Evolutionary conservation across 2,329 filamentous ascomycete species (phyloP).

Genomic region (Pseudocercospora fijiensis): DNA sequence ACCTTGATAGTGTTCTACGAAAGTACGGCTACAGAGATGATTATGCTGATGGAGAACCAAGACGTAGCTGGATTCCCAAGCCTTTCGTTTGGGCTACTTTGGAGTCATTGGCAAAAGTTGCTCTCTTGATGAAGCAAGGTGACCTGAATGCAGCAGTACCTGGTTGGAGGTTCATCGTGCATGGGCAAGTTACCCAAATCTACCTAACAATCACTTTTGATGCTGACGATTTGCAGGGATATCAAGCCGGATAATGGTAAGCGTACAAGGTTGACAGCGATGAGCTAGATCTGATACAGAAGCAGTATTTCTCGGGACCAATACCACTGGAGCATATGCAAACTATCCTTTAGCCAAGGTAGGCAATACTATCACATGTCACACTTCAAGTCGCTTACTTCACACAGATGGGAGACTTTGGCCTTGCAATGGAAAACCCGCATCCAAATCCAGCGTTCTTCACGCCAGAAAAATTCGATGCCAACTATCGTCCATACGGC

Average conservation of each 20-base stretch:
- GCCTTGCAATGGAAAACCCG: not conserved
- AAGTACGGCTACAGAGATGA: not conserved
- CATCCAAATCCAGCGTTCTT: not conserved
- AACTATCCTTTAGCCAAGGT: not conserved
- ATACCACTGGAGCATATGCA: not conserved
- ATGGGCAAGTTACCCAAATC: not conserved
- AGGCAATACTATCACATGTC: not conserved
- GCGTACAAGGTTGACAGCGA: not conserved
- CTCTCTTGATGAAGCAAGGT: not conserved
- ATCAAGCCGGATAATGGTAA: not conserved
- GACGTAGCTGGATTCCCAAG: not conserved
- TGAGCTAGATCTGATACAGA: not conserved
- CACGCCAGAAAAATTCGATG: not conserved
- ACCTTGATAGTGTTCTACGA: not conserved
- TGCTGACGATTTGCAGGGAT: not conserved
- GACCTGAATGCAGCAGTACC: too few species aligned
- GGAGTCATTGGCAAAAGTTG: not conserved
- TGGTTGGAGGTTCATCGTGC: not conserved
- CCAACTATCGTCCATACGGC: not conserved
- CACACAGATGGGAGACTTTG: not conserved
- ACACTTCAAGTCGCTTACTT: not conserved
- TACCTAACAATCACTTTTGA: not conserved
- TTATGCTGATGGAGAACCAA: not conserved
- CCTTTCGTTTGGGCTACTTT: constrained; percentile 6
- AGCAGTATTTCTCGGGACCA: not conserved